These are phyloP conservation scores for Cucurbita pepo DNA, from an alignment of 306 rosid species.

Conservation along the genomic window DNA sequence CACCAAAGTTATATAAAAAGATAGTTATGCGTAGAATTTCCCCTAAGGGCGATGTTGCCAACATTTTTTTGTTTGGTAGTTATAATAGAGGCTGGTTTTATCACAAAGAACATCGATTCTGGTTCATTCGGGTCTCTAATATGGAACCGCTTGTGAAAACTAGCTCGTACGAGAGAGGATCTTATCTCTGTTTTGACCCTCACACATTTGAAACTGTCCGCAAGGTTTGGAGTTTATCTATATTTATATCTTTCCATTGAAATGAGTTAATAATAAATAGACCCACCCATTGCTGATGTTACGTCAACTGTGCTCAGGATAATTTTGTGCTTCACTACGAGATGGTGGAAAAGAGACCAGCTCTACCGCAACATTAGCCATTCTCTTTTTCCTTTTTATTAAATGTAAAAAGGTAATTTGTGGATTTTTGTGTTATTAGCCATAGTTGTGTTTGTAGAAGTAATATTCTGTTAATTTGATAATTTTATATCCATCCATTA, in stretches of 20 bases:
- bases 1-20: neutral
- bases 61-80: conserved; percentile 17
- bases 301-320: conserved; percentile 37
- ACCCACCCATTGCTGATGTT: neutral
- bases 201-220: conserved; percentile 57
- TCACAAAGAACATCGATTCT: conserved; percentile 63
- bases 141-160: conserved; percentile 75
- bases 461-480: neutral
- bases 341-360: conserved; percentile 63
- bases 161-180: conserved; percentile 59
- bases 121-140: conserved; percentile 58
- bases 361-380: conserved; percentile 19
- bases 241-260: neutral
- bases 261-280: too few species aligned
- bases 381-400: neutral
- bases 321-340: conserved; percentile 62
- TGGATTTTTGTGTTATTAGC: neutral
- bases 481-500: neutral
- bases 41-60: neutral
- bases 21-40: neutral
- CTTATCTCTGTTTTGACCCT: conserved; percentile 82
- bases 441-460: neutral
- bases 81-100: conserved; percentile 73
- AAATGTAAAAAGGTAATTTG: neutral
- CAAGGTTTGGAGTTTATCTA: conserved; percentile 39